A percentile compares a stretch with the other conserved stretches of the same genome.
phyloP scores from a whole-genome alignment of 208 protist genomes.

The Leishmania arabica region DNA sequence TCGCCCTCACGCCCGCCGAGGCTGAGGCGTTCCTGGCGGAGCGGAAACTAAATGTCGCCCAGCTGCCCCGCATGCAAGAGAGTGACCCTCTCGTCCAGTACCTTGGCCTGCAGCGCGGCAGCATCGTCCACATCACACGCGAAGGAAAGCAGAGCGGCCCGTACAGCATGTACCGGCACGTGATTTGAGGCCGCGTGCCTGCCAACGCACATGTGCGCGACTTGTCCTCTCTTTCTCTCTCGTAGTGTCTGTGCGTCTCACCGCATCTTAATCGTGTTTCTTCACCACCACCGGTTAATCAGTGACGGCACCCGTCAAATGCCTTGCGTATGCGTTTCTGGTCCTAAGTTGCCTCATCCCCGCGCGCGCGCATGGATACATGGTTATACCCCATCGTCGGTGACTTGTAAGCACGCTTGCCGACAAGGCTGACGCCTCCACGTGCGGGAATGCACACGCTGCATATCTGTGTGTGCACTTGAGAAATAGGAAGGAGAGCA shows the following conservation, averaged over 20 bases:
- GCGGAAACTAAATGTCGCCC: conserved; percentile 90
- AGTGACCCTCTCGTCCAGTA: conserved; percentile 96
- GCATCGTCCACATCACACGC: conserved; percentile 96
- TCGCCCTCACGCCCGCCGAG: conserved; percentile 67
- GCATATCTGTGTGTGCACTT: background rate
- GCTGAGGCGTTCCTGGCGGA: conserved; percentile 77
- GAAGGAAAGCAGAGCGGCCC: conserved; percentile 94
- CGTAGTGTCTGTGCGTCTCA: background rate
- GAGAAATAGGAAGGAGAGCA: background rate
- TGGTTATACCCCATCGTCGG: background rate
- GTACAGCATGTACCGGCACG: conserved; percentile 98
- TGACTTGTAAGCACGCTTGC: background rate
- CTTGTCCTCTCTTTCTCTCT: background rate
- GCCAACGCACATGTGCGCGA: background rate
- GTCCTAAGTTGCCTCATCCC: background rate
- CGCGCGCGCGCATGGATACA: background rate
- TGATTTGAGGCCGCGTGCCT: conserved; percentile 63
- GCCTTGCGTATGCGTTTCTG: background rate
- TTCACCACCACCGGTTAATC: background rate
- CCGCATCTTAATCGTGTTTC: background rate
- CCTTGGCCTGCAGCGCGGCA: conserved; percentile 89
- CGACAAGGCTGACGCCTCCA: background rate
- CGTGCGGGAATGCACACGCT: no score
- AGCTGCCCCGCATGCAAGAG: conserved; percentile 96
- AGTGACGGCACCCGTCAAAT: background rate